Evolutionary conservation across 257 asterid species (phyloP), one percentile per base, ranked within the genome.

Genomic region (Solanum pinnatisectum): DNA sequence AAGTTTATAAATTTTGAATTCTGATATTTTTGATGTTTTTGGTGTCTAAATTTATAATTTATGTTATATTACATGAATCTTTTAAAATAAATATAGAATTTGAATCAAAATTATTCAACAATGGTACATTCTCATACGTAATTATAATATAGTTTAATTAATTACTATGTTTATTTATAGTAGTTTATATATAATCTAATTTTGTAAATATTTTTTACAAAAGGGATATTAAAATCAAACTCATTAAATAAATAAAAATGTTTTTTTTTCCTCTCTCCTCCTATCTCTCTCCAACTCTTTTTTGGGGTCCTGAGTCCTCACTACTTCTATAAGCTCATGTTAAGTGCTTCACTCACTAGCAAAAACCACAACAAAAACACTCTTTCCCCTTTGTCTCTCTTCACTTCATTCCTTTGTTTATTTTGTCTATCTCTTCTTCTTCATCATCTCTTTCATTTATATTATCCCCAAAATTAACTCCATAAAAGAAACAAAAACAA

Each of bases 311-410:
- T 30, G 1, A 30, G 82, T 71, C 92, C 90, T 90, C 90, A 90
- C 93, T 84, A 87, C 93, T 87, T 84, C 95, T 94, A 94, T 94
- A 96, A 95, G 93, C 98, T 93, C 95, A 88, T 92, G 94, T 92
- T 95, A 93, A 94, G 91, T 90, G 89, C 92, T 88, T 93, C 96
- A 93, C 92, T 89, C 96, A 93, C 92, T 89, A 44, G 91, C 84
- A 93, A 94, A 95, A 92, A 90, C 92, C 92, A 84, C 92, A 94
- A 89, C 46, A 94, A 91, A 93, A 89, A 42, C 91, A 23, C 92
- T 89, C 91, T 90, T 81, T 46, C 40, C 86, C 73, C 68, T 82
- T 73, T 20, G 82, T 84, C 52, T 84, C 85, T 44, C 88, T 42
- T 76, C 36, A 39, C 40, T 86, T 77, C 88, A 82, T 83, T 84